Conservation (phyloP, 345 rosid genomes). For the Microthlaspi erraticum region DNA sequence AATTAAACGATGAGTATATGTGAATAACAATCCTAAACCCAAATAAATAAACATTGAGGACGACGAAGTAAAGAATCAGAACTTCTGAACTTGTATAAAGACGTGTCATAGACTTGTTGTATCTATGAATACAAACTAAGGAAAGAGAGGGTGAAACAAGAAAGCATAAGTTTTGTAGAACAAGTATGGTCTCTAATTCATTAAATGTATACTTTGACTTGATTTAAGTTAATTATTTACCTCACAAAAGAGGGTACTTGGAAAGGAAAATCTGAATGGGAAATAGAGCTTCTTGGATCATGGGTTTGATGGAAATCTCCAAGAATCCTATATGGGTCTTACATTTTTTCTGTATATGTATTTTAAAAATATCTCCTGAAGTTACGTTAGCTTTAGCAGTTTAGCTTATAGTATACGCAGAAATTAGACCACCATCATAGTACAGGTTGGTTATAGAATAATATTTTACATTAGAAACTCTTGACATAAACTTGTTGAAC, state of each 20-base stretch:
- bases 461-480: constrained; percentile 8
- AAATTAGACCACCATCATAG: not conserved
- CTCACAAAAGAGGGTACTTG: constrained; percentile 17
- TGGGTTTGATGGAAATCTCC: constrained; percentile 37
- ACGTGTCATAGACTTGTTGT: not conserved
- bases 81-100: constrained; percentile 2
- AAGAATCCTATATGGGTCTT: constrained; percentile 31
- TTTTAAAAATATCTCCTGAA: not conserved
- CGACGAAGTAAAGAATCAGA: constrained; percentile 1
- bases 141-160: constrained; percentile 34
- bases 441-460: not conserved
- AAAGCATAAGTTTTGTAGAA: constrained; percentile 34
- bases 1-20: not conserved
- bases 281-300: constrained; percentile 45
- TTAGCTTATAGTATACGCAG: constrained; percentile 10
- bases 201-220: constrained; percentile 34
- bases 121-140: not conserved
- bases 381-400: not conserved
- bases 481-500: constrained; percentile 26
- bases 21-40: not conserved
- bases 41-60: constrained; percentile 2
- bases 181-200: constrained; percentile 21
- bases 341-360: not conserved
- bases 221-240: constrained; percentile 12
- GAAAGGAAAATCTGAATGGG: constrained; percentile 43